phyloP scores from a whole-genome alignment of 2,329 filamentous ascomycete species.

The Nemania abortiva region DNA sequence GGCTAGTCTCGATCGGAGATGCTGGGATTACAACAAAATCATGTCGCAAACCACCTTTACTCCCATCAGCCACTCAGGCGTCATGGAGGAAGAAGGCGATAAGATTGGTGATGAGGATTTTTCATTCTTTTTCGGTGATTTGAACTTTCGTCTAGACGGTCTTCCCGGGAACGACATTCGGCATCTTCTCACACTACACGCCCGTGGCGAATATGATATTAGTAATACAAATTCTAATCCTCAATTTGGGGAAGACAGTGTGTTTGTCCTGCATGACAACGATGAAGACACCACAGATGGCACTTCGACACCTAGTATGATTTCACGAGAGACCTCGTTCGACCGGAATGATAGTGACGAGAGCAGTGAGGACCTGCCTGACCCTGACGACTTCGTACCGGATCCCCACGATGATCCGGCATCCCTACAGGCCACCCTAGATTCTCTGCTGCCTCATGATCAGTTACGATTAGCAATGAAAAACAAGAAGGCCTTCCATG shows the following conservation, averaged over 20 bases:
- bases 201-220: slow-evolving; percentile 79
- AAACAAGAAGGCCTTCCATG: slow-evolving; percentile 83
- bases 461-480: slow-evolving; percentile 82
- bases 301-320: slow-evolving; percentile 49
- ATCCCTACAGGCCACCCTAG: slow-evolving; percentile 88
- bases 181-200: slow-evolving; percentile 84
- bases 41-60: slow-evolving; percentile 80
- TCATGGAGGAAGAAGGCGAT: slow-evolving; percentile 73
- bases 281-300: slow-evolving; percentile 59
- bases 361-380: slow-evolving; percentile 60
- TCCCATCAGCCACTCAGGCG: slow-evolving; percentile 74
- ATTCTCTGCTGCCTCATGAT: slow-evolving; percentile 89
- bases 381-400: slow-evolving; percentile 74
- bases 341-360: slow-evolving; percentile 49
- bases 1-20: slow-evolving; percentile 81
- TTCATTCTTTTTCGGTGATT: slow-evolving; percentile 94
- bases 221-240: slow-evolving; percentile 56
- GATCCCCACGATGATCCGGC: slow-evolving; percentile 82
- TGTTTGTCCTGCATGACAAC: slow-evolving; percentile 64
- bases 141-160: slow-evolving; percentile 92
- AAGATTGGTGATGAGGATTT: slow-evolving; percentile 91
- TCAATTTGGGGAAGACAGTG: slow-evolving; percentile 60
- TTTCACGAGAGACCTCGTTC: slow-evolving; percentile 52
- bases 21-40: slow-evolving; percentile 91
- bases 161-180: slow-evolving; percentile 92